Base-by-base conservation (phyloP, 306 rosid species). In the Medicago ruthenica region DNA sequence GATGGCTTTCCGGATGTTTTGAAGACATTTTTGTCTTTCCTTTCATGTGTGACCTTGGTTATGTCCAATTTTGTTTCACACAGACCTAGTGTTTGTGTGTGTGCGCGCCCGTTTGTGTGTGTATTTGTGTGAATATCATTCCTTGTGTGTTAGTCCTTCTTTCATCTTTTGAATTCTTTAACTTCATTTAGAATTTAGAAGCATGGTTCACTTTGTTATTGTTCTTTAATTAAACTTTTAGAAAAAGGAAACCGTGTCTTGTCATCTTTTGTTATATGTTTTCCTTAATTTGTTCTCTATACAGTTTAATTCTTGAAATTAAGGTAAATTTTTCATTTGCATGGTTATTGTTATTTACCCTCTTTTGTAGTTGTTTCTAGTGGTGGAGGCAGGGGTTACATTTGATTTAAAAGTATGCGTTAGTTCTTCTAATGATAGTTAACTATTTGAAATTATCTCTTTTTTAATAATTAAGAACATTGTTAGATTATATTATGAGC, bases 211-310 rank as follows among this genome's bases (percentile, higher is more conserved):
- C 70, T 65, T 53, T 64, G 68, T 76, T 68, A 64, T 7, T n/a
- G 77, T 69, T 60, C 59, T 61, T 60, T 55, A 34, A 27, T 31
- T 69, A 48, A 44, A 59, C 60, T 60, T 77, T 51, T 64, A 53
- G 65, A 64, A 64, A 71, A 64, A 31, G 66, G 75, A 81, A 55
- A 76, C 40, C 70, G 57, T 62, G 66, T 62, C 63, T 62, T 54
- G 63, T 40, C 64, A 55, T 48, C 13, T 60, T 54, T 50, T 48
- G 8, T 48, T 2, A 15, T 48, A 6, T n/a, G 20, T 75, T 75
- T 80, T 68, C 75, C 50, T 59, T 41, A 59, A 21, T 45, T 67
- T 74, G 72, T 58, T 74, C 59, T 75, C 66, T 69, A 13, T 53
- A 20, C 18, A 45, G 20, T 34, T 75, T 27, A 60, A 58, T 58